Percentiles rank a stretch among this genome's conserved stretches.
Conservation (phyloP, 1,284 basidiomycete genomes). For the Cutaneotrichosporon spelunceum region DNA sequence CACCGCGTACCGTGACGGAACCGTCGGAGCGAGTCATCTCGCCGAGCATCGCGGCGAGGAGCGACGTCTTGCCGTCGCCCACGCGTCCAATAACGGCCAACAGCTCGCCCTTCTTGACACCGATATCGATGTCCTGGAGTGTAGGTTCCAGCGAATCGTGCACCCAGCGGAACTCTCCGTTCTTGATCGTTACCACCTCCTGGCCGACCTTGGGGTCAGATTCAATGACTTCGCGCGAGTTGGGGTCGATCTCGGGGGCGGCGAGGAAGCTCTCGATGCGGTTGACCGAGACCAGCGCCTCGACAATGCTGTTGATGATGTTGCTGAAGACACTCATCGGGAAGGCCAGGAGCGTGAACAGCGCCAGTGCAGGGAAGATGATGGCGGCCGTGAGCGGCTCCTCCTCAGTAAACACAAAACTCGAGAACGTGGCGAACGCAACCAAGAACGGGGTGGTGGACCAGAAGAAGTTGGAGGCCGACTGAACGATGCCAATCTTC, state of each 20-base stretch:
- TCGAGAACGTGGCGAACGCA: constrained; percentile 78
- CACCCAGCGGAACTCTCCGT: constrained; percentile 77
- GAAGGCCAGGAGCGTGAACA: constrained; percentile 91
- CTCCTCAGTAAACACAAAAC: constrained; percentile 67
- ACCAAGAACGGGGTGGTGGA: constrained; percentile 60
- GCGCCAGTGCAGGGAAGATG: constrained; percentile 89
- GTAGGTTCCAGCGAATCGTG: constrained; percentile 59
- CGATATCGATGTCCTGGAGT: constrained; percentile 72
- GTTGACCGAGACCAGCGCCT: constrained; percentile 74
- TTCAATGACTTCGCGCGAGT: constrained; percentile 60
- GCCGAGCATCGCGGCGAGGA: constrained; percentile 58
- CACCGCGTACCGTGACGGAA: constrained; percentile 66
- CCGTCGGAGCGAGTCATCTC: constrained; percentile 82
- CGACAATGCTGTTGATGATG: constrained; percentile 52
- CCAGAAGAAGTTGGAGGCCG: constrained; percentile 37
- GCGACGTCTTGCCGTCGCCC: constrained; percentile 78
- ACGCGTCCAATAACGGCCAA: constrained; percentile 83
- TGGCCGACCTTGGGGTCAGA: constrained; percentile 60
- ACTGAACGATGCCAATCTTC: constrained; percentile 70
- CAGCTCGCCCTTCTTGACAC: constrained; percentile 78
- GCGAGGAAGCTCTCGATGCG: constrained; percentile 74
- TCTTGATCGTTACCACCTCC: constrained; percentile 66
- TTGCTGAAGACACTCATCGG: constrained; percentile 65
- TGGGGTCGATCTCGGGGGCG: constrained; percentile 74
- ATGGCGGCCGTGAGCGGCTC: constrained; percentile 80